These are phyloP conservation scores for Entophlyctis luteolus DNA, from an alignment of 192 early-diverging fungal genomes.

Conservation along the genomic window DNA sequence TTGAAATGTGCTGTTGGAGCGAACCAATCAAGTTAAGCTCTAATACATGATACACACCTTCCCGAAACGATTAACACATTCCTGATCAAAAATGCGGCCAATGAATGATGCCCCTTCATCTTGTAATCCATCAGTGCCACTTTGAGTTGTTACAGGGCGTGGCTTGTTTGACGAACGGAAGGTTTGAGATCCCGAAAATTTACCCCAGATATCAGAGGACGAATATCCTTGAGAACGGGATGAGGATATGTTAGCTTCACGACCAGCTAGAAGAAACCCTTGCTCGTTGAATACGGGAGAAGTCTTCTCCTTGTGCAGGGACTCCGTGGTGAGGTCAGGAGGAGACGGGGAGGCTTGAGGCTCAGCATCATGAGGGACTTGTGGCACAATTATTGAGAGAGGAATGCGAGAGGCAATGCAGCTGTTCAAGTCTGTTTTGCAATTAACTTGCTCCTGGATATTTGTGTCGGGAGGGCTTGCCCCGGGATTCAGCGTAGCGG, in stretches of 20 bases:
- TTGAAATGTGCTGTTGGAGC: not conserved
- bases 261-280: too few relatives aligned
- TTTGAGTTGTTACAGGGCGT: not conserved
- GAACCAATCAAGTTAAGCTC: not conserved
- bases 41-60: not conserved
- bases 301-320: too few relatives aligned
- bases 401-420: too few relatives aligned
- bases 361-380: too few relatives aligned
- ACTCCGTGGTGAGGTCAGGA: too few relatives aligned
- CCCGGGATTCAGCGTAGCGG: conserved; percentile 12
- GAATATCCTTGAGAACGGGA: too few relatives aligned
- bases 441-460: too few relatives aligned
- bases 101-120: conserved; percentile 3
- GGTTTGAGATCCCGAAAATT: conserved; percentile 8
- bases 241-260: too few relatives aligned
- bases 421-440: not conserved
- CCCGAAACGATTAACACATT: not conserved
- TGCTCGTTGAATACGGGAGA: too few relatives aligned
- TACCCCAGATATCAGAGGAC: not conserved
- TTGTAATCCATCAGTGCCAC: not conserved
- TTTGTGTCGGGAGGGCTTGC: too few relatives aligned
- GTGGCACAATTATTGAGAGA: not conserved
- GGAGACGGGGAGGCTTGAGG: too few relatives aligned
- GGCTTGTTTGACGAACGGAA: too few relatives aligned
- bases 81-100: not conserved